phyloP scores from a whole-genome alignment of 306 rosid species.

The Dalbergia cultrata region DNA sequence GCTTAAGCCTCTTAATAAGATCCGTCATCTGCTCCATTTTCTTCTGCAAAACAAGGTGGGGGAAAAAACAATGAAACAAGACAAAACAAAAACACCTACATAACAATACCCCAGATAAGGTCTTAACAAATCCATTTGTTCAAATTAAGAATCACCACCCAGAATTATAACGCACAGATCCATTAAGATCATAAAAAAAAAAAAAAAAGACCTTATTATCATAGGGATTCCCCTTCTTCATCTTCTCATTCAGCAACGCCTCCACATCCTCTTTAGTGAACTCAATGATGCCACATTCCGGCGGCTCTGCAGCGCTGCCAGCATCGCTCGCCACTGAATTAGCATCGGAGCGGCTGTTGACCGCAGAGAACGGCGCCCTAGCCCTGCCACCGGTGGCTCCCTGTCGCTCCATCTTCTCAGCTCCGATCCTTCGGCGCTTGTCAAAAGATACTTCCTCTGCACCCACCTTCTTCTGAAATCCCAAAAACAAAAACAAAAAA shows the following conservation, averaged over 20 bases:
- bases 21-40: constrained; percentile 68
- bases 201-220: constrained; percentile 77
- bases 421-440: constrained; percentile 72
- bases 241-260: constrained; percentile 71
- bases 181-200: not conserved
- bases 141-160: not conserved
- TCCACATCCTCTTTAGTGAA: constrained; percentile 80
- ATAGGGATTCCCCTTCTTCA: constrained; percentile 59
- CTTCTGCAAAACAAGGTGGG: constrained; percentile 55
- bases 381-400: constrained; percentile 57
- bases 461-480: constrained; percentile 65
- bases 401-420: constrained; percentile 58
- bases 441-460: constrained; percentile 64
- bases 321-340: constrained; percentile 43
- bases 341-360: constrained; percentile 57
- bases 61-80: not conserved
- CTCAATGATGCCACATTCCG: constrained; percentile 55
- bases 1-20: constrained; percentile 70
- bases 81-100: not conserved
- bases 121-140: not conserved
- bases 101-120: not conserved
- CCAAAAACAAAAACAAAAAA: constrained; percentile 2
- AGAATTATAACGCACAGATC: not conserved
- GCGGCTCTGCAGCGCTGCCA: constrained; percentile 47
- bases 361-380: constrained; percentile 58